A percentile compares a stretch with the other conserved stretches of the same genome.
phyloP scores from a whole-genome alignment of 1,284 basidiomycete genomes.

The Malassezia vespertilionis region DNA sequence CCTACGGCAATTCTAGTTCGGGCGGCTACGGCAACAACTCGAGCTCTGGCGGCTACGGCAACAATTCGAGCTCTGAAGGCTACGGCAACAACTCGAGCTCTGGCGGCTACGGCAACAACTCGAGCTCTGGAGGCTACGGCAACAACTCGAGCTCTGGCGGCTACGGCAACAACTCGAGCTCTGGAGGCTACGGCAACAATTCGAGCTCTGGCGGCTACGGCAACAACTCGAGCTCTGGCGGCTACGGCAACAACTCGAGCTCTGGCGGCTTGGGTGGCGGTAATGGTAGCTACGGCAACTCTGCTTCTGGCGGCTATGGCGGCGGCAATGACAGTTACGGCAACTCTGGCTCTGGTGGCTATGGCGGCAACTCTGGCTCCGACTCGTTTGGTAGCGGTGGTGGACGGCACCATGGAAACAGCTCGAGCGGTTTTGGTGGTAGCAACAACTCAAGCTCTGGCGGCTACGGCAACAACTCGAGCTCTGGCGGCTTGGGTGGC shows the following conservation, averaged over 20 bases:
- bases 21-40: conserved; percentile 3
- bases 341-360: conserved; percentile 12
- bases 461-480: conserved; percentile 3
- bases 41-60: conserved; percentile 13
- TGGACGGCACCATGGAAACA: conserved; percentile 16
- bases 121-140: conserved; percentile 5
- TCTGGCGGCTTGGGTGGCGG: conserved; percentile 14
- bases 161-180: neutral
- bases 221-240: neutral
- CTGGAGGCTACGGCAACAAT: conserved; percentile 8
- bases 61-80: neutral
- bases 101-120: neutral
- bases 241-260: neutral
- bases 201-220: neutral
- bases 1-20: neutral
- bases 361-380: conserved; percentile 17
- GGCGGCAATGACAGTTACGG: conserved; percentile 2
- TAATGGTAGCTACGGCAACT: neutral
- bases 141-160: conserved; percentile 3
- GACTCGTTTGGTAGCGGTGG: conserved; percentile 4
- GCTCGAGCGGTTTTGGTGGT: conserved; percentile 2
- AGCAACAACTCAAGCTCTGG: too few relatives aligned
- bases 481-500: neutral
- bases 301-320: neutral
- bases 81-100: neutral